Percentiles rank a stretch among this genome's conserved stretches.
These are phyloP conservation scores for Glycyrrhiza uralensis DNA, from an alignment of 306 rosid genomes.

Conservation along the genomic window DNA sequence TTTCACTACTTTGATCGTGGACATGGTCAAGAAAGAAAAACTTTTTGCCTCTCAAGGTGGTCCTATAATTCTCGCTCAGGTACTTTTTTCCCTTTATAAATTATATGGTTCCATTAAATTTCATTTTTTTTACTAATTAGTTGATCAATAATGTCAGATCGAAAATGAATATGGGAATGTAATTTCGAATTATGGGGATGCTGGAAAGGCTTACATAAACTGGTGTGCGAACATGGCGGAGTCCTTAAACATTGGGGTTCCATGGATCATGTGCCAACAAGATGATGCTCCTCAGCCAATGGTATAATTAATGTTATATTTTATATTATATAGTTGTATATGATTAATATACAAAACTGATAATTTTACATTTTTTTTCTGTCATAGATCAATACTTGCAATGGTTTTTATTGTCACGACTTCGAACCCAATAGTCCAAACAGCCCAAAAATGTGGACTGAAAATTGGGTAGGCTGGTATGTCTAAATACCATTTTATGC, in stretches of 20 bases:
- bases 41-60: slow-evolving; percentile 65
- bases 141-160: slow-evolving; percentile 22
- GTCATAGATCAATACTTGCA: slow-evolving; percentile 55
- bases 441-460: slow-evolving; percentile 67
- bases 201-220: slow-evolving; percentile 47
- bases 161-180: slow-evolving; percentile 64
- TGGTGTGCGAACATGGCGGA: slow-evolving; percentile 59
- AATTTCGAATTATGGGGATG: slow-evolving; percentile 42
- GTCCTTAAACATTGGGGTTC: slow-evolving; percentile 44
- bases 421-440: slow-evolving; percentile 46
- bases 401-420: slow-evolving; percentile 56
- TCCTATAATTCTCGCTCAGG: slow-evolving; percentile 54
- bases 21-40: slow-evolving; percentile 51
- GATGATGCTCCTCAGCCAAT: slow-evolving; percentile 50
- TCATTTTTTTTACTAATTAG: neutral
- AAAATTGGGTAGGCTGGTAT: slow-evolving; percentile 64
- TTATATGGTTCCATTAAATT: neutral
- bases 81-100: neutral
- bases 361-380: no score
- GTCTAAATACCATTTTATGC: neutral
- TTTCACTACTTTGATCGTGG: slow-evolving; percentile 47
- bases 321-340: neutral
- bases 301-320: slow-evolving; percentile 10
- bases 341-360: neutral
- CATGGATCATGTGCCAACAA: slow-evolving; percentile 69